Base-by-base conservation (phyloP, 2,329 filamentous ascomycete species). In the Cladorrhinum sp. region DNA sequence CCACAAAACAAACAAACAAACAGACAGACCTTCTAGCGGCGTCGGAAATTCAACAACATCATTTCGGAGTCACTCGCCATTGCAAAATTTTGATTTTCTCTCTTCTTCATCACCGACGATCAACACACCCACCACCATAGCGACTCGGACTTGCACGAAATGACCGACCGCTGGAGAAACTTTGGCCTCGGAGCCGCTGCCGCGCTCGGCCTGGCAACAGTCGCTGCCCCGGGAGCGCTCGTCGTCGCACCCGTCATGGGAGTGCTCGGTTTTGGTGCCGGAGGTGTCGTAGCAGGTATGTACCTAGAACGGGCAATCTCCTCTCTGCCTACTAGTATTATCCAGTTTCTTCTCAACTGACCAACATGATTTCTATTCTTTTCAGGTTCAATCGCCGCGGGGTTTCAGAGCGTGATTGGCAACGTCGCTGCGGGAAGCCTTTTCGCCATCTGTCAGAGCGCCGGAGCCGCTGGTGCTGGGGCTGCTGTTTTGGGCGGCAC, bases 371-470 rank as follows among this genome's bases (percentile, higher is more conserved):
- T n/a, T n/a, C n/a, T n/a, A n/a, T n/a, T n/a, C n/a, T n/a, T n/a
- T n/a, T n/a, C n/a, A 71, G 69, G 64, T 3, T 64, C 69, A 0
- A n/a, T 64, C 0, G 69, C 69, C 1, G 64, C 69, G 0, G 57
- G 26, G 1, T 24, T 54, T n/a, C 63, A 69, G 16, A 33, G 59
- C 24, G 36, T 21, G 2, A 50, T 63, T 36, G 61, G 64, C 46
- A 66, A 64, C 8, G 66, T 68, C 1, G 65, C 33, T 1, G 65
- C 62, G 1, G 65, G 66, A 1, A 64, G 67, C 28, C 2, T 23
- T 2, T 70, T 69, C 20, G 64, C 69, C 1, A 59, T 49, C 1
- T n/a, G 65, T 3, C 67, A 65, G 54, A 70, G 68, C 52, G 68
- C 67, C 0, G 69, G 62, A 0, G 67, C 67, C 50, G 67, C 63